Conservation (phyloP, 2,329 filamentous ascomycete genomes). For the Davidsoniella australis region DNA sequence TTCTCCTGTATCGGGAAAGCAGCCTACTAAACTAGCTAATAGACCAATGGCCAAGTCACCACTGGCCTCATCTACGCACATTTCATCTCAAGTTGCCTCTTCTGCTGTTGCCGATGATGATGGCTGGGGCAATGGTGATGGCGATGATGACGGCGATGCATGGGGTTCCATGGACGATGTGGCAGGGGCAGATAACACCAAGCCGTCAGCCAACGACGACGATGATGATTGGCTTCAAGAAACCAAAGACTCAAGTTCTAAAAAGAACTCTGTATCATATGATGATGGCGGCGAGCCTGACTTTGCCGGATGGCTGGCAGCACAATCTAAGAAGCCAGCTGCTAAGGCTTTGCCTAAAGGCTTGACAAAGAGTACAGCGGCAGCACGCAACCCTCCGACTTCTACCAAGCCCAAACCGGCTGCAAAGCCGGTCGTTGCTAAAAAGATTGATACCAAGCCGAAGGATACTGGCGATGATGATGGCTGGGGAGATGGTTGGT, state of each 20-base stretch:
- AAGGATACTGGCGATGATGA: conserved; percentile 43
- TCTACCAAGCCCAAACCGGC: conserved; percentile 11
- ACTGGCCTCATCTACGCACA: conserved; percentile 27
- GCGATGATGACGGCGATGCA: conserved; percentile 49
- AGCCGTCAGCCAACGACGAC: conserved; percentile 19
- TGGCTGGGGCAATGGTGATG: conserved; percentile 15
- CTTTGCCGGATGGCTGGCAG: conserved; percentile 87
- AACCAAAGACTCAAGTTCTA: conserved; percentile 16
- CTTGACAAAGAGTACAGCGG: conserved; percentile 40
- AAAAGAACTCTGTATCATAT: conserved; percentile 14
- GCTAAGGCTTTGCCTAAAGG: conserved; percentile 67
- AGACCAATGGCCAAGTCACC: conserved; percentile 41
- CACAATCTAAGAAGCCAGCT: conserved; percentile 53
- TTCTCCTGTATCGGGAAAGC: conserved; percentile 20
- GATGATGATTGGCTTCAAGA: conserved; percentile 24
- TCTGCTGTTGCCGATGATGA: conserved; percentile 34
- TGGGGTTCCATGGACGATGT: conserved; percentile 57
- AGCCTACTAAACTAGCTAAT: conserved; percentile 36
- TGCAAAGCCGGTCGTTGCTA: conserved; percentile 25
- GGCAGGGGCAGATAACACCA: conserved; percentile 25
- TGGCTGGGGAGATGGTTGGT: conserved; percentile 53
- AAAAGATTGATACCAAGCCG: conserved; percentile 54
- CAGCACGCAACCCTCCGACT: conserved; percentile 23
- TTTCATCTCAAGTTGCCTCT: conserved; percentile 20
- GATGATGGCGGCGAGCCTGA: conserved; percentile 76